Conservation (phyloP, 2,329 filamentous ascomycete species). For the Parafenestella ontariensis region DNA sequence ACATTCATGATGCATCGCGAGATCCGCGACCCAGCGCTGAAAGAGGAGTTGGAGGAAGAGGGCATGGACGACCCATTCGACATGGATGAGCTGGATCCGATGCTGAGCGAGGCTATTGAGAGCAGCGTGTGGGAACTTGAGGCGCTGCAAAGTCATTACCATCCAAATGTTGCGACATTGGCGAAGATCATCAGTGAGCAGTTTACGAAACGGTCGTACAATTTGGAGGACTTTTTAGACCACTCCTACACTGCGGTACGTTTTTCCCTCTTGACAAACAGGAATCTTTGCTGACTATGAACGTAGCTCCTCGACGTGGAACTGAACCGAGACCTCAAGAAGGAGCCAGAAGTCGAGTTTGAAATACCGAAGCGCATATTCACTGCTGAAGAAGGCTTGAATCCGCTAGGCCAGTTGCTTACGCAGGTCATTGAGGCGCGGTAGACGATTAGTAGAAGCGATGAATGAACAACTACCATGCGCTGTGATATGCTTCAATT, state of each 20-base stretch:
- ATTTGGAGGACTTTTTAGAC: conserved; percentile 95
- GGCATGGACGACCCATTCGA: conserved; percentile 80
- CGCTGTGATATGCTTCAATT: not conserved
- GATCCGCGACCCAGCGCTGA: conserved; percentile 64
- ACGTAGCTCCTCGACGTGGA: conserved; percentile 82
- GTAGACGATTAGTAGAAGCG: conserved; percentile 14
- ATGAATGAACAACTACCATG: not conserved
- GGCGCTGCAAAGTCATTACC: conserved; percentile 89
- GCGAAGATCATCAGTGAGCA: conserved; percentile 94
- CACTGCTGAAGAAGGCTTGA: conserved; percentile 47
- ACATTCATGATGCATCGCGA: conserved; percentile 96
- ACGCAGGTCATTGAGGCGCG: conserved; percentile 37
- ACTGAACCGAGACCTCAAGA: conserved; percentile 81
- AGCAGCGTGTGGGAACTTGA: conserved; percentile 96
- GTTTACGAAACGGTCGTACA: conserved; percentile 95
- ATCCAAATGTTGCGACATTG: conserved; percentile 94
- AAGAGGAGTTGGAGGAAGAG: conserved; percentile 65
- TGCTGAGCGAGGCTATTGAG: conserved; percentile 85
- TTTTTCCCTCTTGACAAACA: conserved; percentile 24
- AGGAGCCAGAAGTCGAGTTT: conserved; percentile 87
- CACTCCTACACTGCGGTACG: conserved; percentile 85
- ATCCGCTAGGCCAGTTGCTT: conserved; percentile 41
- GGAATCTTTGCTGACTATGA: conserved; percentile 4
- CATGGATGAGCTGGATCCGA: conserved; percentile 77
- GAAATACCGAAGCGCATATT: conserved; percentile 91